These are phyloP conservation scores for Pochonia chlamydosporia DNA, from an alignment of 2,329 filamentous ascomycete genomes.

Conservation along the genomic window DNA sequence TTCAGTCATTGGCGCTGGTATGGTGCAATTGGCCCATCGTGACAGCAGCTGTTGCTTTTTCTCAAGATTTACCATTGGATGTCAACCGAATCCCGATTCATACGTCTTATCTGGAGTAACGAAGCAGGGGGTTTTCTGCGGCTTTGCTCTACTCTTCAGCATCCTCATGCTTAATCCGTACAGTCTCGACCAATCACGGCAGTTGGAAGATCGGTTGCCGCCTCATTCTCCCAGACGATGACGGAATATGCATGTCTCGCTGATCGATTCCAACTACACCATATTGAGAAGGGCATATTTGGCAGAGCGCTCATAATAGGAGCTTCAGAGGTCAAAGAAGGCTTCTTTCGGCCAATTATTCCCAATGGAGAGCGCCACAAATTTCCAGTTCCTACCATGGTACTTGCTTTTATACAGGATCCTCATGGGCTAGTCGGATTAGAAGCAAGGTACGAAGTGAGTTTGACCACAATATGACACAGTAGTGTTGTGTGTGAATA, in stretches of 20 bases:
- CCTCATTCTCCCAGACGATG: not conserved
- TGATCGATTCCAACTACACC: not conserved
- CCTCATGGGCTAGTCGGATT: too few species aligned
- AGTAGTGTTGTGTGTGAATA: too few species aligned
- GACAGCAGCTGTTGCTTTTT: not conserved
- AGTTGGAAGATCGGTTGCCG: not conserved
- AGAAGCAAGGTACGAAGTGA: too few species aligned
- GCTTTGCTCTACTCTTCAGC: not conserved
- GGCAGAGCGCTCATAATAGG: not conserved
- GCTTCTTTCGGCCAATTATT: not conserved
- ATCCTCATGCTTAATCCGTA: not conserved
- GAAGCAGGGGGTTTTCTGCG: too few species aligned
- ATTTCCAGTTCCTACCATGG: not conserved
- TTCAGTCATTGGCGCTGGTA: not conserved
- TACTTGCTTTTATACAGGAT: too few species aligned
- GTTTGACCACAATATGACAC: too few species aligned
- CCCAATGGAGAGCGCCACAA: not conserved
- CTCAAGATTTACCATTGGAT: too few species aligned
- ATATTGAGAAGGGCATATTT: not conserved
- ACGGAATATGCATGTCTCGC: constrained; percentile 3
- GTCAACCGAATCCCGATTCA: not conserved
- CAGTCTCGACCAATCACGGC: not conserved
- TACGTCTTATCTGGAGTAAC: not conserved
- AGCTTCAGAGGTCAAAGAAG: not conserved
- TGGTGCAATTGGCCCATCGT: not conserved